Percentiles rank a stretch among this genome's conserved stretches.
These are phyloP conservation scores for Rhododendron griersonianum DNA, from an alignment of 148 eudicot species.

Conservation along the genomic window DNA sequence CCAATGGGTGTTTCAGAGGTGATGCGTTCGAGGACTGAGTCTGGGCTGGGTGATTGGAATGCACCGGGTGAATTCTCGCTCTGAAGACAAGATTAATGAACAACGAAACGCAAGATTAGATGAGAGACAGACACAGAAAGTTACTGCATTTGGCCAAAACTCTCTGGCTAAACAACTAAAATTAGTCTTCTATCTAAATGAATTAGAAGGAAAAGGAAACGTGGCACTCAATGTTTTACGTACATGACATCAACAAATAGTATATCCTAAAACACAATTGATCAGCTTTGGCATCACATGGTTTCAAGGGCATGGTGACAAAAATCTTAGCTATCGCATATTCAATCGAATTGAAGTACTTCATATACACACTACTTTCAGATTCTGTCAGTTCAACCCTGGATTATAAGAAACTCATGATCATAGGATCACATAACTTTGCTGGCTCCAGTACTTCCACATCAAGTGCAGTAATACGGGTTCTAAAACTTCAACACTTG, in stretches of 20 bases:
- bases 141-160: background rate
- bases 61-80: background rate
- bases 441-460: background rate
- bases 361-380: background rate
- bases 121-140: background rate
- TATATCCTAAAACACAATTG: background rate
- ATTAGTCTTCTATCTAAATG: background rate
- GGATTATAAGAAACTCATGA: background rate
- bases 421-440: background rate
- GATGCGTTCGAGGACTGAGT: constrained; percentile 34
- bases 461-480: background rate
- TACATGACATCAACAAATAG: background rate
- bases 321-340: background rate
- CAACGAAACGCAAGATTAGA: background rate
- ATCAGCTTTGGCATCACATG: background rate
- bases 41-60: constrained; percentile 31
- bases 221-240: background rate
- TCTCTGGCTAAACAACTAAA: background rate
- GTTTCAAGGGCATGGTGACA: background rate
- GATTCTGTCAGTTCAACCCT: background rate
- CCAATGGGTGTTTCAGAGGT: constrained; percentile 24
- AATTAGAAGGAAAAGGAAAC: background rate
- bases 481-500: background rate
- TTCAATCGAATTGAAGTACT: background rate
- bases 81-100: constrained; percentile 12